Evolutionary conservation across 2,329 filamentous ascomycete genomes (phyloP), one percentile per base, ranked within the genome.

Genomic region (Rhinocladiella mackenziei): DNA sequence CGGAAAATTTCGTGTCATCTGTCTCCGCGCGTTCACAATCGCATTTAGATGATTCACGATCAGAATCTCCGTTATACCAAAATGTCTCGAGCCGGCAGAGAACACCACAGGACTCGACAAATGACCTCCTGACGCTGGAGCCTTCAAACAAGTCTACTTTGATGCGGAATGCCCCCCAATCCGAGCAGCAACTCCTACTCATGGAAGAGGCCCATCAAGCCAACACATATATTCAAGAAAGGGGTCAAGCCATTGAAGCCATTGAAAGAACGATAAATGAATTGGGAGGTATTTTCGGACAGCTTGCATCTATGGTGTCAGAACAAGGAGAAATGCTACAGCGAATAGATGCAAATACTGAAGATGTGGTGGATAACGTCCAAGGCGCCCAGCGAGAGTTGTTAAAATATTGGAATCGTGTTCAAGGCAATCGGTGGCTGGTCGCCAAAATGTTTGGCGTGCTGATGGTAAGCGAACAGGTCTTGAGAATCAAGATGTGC

Each of bases 311-410:
- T 56, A 97, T 98, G 92, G 92, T 98, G 20, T 88, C 85, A 43
- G 91, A 98, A 65, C 92, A 98, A 69, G 88, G 86, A 50, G 92
- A 96, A 67, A 94, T 95, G 84, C 94, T 98, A 55, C 88, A 97
- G 67, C 77, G 91, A 37, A 58, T 58, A 36, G 91, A 97, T 60
- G 91, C 91, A 54, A 96, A 97, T 65, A 96, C 91, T 1, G 92
- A 98, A 61, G 89, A 96, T 58, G 88, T 98, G 4, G 91, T 98
- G 42, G 91, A 97, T 61, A 98, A 98, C 58, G 91, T 98, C n/a
- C 81, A 95, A 61, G 92, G 92, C 13, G 92, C 92, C 4, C 92
- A 98, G 64, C 77, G 89, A 52, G 91, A 98, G 67, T 65, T 98
- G 60, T 80, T 98, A 69, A 96, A 96, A 66, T 98, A 97, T 68